Percentiles rank a stretch among this genome's conserved stretches.
Evolutionary conservation across 106 monocot species (phyloP).

Genomic region (Acorus gramineus): DNA sequence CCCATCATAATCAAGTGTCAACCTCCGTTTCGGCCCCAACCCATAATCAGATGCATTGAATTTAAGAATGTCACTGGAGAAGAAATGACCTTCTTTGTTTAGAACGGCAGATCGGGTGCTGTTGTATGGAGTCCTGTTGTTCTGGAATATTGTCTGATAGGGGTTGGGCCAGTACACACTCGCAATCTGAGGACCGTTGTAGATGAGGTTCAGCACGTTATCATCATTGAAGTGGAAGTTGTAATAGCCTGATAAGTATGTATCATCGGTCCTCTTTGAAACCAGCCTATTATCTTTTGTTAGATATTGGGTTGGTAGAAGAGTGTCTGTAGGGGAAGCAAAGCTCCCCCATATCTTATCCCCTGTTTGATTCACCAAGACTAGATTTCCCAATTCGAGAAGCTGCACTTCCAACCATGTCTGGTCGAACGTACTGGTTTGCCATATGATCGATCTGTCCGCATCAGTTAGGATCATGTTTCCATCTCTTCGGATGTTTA

Average conservation of each 20-base stretch:
- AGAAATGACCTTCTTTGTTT: not conserved
- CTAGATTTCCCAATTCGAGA: slow-evolving; percentile 7
- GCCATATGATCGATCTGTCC: slow-evolving; percentile 5
- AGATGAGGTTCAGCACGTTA: slow-evolving; percentile 7
- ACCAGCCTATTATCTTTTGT: slow-evolving; percentile 1
- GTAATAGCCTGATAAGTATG: slow-evolving; percentile 5
- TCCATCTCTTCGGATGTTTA: not conserved
- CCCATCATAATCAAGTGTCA: slow-evolving; percentile 11
- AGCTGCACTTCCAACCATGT: not conserved
- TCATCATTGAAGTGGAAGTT: slow-evolving; percentile 1
- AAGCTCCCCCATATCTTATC: slow-evolving; percentile 8
- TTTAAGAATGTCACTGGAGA: not conserved
- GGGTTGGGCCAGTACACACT: slow-evolving; percentile 11
- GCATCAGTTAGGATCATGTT: slow-evolving; percentile 3
- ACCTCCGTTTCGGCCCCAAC: not conserved
- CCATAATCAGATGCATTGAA: slow-evolving; percentile 9
- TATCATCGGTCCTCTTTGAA: not conserved
- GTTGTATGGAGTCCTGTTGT: slow-evolving; percentile 4
- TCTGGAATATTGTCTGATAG: not conserved
- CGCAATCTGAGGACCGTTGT: slow-evolving; percentile 1
- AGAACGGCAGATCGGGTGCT: slow-evolving; percentile 4
- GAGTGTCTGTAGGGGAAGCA: slow-evolving; percentile 5
- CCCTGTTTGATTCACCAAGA: not conserved
- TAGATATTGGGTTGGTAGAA: slow-evolving; percentile 5
- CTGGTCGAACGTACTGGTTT: slow-evolving; percentile 1